phyloP scores from a whole-genome alignment of 306 rosid species.

The Biancaea sappan region DNA sequence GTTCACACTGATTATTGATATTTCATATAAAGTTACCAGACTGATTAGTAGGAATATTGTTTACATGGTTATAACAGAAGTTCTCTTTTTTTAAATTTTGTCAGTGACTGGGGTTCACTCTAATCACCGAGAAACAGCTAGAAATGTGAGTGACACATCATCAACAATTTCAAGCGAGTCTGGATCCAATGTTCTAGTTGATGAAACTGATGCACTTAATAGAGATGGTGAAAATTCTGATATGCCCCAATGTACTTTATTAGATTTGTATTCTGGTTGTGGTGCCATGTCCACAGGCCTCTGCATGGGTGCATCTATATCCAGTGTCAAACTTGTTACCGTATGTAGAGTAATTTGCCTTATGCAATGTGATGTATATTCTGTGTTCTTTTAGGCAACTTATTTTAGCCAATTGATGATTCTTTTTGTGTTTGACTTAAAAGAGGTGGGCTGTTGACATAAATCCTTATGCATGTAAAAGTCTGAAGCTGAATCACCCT shows the following conservation, averaged over 20 bases:
- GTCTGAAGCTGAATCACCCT: constrained; percentile 47
- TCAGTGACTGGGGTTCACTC: neutral
- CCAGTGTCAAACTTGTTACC: constrained; percentile 47
- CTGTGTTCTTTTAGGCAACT: neutral
- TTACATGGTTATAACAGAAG: neutral
- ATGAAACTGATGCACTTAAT: neutral
- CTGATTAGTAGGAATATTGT: neutral
- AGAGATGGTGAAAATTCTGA: neutral
- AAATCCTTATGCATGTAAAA: constrained; percentile 40
- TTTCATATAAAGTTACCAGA: neutral
- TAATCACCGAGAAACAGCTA: constrained; percentile 18
- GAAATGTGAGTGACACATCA: neutral
- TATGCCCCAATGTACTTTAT: constrained; percentile 23
- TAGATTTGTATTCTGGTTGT: constrained; percentile 52
- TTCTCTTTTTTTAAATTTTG: neutral
- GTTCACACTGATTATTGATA: neutral
- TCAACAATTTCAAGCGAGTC: constrained; percentile 45
- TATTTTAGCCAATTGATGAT: neutral
- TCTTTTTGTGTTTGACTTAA: constrained; percentile 7
- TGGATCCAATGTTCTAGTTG: neutral
- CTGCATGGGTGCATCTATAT: constrained; percentile 44
- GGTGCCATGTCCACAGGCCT: constrained; percentile 63
- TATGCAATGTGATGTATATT: neutral
- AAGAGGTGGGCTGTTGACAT: constrained; percentile 58
- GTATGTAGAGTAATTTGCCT: constrained; percentile 29